Evolutionary conservation across 2,329 filamentous ascomycete species (phyloP), one percentile per base, ranked within the genome.

Genomic region (Colletotrichum spaethianum): DNA sequence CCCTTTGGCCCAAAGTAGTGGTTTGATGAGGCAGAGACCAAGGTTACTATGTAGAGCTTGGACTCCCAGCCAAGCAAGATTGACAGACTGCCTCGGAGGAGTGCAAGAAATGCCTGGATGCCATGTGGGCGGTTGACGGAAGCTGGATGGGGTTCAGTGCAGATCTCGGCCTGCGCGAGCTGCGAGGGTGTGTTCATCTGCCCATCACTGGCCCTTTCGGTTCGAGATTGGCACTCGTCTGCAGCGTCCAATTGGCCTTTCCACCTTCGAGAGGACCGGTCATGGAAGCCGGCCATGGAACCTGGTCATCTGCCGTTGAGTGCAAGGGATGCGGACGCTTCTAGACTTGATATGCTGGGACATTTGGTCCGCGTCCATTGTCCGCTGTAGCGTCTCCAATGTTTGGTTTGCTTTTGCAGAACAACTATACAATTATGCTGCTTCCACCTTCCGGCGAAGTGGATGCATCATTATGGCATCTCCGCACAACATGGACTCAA

Each of bases 111-210:
- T 69, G 66, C 69, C 52, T 63, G 65, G 60, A 46, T 40, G 59
- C 70, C 70, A 72, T 72, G 65, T 72, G 70, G 59, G 53, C 53
- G 53, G 38, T 23, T 9, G 53, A 26, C 65, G 59, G 60, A 23
- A 70, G 60, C 53, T 48, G 65, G 69, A 52, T 69, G 23, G 69
- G 69, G 38, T 60, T 55, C 53, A 63, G 38, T 36, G 65, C 69
- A 48, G 69, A 72, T 69, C 69, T 40, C 60, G 26, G 59, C 40
- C 63, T 60, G n/a, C 31, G 64, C 50, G 60, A 40, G 14, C 33
- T 40, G 60, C 44, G 57, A 68, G 65, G 70, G 64, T 60, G 57
- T 69, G 53, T 53, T 63, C 69, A 68, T 72, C 36, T 72, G 69
- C 65, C 44, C 50, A 68, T 62, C 59, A 57, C 26, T 63, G 31